Evolutionary conservation across 2,329 filamentous ascomycete genomes (phyloP).

Genomic region (Helotiales sp.): DNA sequence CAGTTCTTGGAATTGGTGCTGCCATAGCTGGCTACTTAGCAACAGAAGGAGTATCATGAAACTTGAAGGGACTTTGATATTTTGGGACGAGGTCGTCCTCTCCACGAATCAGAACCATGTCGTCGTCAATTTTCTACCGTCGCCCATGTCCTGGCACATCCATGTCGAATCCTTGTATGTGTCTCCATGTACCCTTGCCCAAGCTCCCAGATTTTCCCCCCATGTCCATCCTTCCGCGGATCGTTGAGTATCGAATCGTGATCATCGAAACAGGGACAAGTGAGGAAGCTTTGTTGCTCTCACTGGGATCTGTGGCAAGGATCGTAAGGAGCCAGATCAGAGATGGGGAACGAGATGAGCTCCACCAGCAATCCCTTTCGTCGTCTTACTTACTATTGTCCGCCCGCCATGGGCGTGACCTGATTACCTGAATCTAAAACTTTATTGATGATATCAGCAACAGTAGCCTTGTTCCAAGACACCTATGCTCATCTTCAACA

Average conservation of each 20-base stretch:
- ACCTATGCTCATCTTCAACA: no score
- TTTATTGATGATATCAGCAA: no score
- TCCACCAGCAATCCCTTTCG: not conserved
- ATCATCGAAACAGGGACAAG: not conserved
- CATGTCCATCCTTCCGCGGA: conserved; percentile 1
- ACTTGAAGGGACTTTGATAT: not conserved
- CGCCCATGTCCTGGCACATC: not conserved
- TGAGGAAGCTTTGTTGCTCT: not conserved
- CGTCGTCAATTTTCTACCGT: not conserved
- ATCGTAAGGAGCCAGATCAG: not conserved
- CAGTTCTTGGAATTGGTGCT: no score
- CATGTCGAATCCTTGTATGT: no score
- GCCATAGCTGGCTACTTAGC: not conserved
- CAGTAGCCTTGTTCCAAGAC: no score
- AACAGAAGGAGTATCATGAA: no score
- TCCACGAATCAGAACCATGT: not conserved
- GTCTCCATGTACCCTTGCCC: not conserved
- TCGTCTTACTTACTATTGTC: no score
- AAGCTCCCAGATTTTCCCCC: not conserved
- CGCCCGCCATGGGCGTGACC: not conserved
- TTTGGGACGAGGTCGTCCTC: not conserved
- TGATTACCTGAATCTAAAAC: no score
- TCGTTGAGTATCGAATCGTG: conserved; percentile 1
- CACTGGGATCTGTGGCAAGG: not conserved
- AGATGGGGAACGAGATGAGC: conserved; percentile 1